Evolutionary conservation across 2,329 filamentous ascomycete species (phyloP), one percentile per base, ranked within the genome.

Genomic region (Rachicladosporium sp.): DNA sequence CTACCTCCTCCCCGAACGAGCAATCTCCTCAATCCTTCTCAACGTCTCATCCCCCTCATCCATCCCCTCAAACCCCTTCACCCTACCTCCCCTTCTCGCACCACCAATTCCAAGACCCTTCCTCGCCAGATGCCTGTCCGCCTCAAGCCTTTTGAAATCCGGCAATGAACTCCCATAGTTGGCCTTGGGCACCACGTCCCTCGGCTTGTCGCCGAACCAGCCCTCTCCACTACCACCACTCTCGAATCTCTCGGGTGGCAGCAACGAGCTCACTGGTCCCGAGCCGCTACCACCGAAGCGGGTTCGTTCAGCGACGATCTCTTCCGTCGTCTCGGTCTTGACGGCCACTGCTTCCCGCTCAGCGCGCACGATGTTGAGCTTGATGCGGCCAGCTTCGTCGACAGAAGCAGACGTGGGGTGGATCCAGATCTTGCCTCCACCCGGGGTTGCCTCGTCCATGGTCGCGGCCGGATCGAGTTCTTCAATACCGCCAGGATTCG

Each of bases 371-470:
- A 59, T 45, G 7, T 50, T 47, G 35, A 72, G 56, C 4, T 50
- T 49, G 41, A 72, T 62, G 30, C 58, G 59, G 29, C 68, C 68
- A 8, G 61, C 51, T 12, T 66, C 60, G 43, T 68, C 60, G 29
- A 72, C 55, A 33, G 51, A 55, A 13, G 68, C 71, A 31, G 61
- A 63, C 33, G 59, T 54, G 2, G 71, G 67, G 11, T 64, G 61
- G 15, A 72, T 67, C 60, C 63, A 67, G 40, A 73, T 56, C 48
- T 74, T 76, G 41, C 63, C 65, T 39, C 73, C 73, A 34, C 71
- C 71, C 1, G 57, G 54, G 4, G 63, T 54, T 30, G 66, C 59
- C 5, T 61, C 55, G 43, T 70, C 64, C 41, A 69, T 57, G 48
- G 59, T 44, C 38, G 45, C 13, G 2, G 46, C 43, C 44, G 53